Evolutionary conservation across 2,329 filamentous ascomycete species (phyloP).

Genomic region (Nannizziopsis barbatae): DNA sequence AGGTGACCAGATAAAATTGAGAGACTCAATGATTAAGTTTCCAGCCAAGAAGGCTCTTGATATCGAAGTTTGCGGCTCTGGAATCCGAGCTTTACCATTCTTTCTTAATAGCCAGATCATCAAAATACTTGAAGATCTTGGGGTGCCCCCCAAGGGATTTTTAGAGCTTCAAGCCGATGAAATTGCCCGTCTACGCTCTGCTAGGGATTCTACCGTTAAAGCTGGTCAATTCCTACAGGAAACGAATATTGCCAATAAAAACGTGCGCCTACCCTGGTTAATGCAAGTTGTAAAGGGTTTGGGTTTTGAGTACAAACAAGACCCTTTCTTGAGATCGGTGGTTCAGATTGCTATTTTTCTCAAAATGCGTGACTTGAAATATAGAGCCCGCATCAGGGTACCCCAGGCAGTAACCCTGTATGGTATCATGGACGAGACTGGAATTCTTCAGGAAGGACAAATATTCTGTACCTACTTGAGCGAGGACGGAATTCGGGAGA

Average conservation of each 20-base stretch:
- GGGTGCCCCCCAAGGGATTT: slow-evolving; percentile 50
- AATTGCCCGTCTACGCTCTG: slow-evolving; percentile 47
- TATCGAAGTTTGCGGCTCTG: slow-evolving; percentile 35
- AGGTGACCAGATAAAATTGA: slow-evolving; percentile 50
- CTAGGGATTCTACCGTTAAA: slow-evolving; percentile 49
- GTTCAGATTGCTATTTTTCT: slow-evolving; percentile 61
- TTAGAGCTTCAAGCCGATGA: slow-evolving; percentile 52
- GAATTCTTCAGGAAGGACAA: slow-evolving; percentile 53
- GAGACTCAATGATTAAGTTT: slow-evolving; percentile 74
- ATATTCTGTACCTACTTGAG: slow-evolving; percentile 53
- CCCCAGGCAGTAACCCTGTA: slow-evolving; percentile 62
- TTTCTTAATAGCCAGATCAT: slow-evolving; percentile 70
- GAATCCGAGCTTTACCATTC: slow-evolving; percentile 55
- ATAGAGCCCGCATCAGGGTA: slow-evolving; percentile 65
- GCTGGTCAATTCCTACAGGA: slow-evolving; percentile 55
- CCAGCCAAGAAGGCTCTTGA: slow-evolving; percentile 42
- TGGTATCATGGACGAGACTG: slow-evolving; percentile 74
- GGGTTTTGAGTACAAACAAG: slow-evolving; percentile 53
- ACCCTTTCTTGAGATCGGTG: slow-evolving; percentile 57
- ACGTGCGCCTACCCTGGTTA: slow-evolving; percentile 50
- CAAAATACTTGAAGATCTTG: slow-evolving; percentile 75
- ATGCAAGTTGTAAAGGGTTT: slow-evolving; percentile 48
- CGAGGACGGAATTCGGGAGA: slow-evolving; percentile 22
- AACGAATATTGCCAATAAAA: slow-evolving; percentile 47
- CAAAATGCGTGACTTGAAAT: slow-evolving; percentile 63